Percentiles rank a stretch among this genome's conserved stretches.
Evolutionary conservation across 2,329 filamentous ascomycete genomes (phyloP).

Genomic region (Paraconiothyrium brasiliense): DNA sequence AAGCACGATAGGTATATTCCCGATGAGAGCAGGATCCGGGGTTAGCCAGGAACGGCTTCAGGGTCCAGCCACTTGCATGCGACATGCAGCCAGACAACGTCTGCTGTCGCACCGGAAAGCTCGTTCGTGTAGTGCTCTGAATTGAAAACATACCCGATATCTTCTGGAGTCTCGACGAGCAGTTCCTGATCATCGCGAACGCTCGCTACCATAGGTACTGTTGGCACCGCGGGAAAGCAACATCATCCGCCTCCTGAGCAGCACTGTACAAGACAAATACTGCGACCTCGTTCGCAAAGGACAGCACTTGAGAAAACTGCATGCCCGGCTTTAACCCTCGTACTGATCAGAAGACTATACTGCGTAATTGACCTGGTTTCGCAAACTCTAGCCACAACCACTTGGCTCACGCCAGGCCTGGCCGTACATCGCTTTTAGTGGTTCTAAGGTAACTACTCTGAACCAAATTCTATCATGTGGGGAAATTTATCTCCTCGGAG

Average conservation of each 20-base stretch:
- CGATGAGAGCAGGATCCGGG: neutral
- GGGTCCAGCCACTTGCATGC: neutral
- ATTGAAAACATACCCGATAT: neutral
- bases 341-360: neutral
- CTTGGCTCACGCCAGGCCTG: neutral
- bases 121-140: neutral
- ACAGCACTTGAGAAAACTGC: neutral
- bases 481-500: neutral
- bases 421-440: neutral
- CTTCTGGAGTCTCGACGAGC: neutral
- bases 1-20: neutral
- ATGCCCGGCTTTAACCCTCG: neutral
- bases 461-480: neutral
- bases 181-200: no score
- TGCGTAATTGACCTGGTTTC: neutral
- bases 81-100: neutral
- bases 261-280: neutral
- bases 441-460: neutral
- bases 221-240: neutral
- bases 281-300: neutral
- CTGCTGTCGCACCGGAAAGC: neutral
- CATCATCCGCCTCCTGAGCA: neutral
- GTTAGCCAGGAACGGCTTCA: neutral
- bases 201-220: neutral
- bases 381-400: neutral